phyloP scores from a whole-genome alignment of 192 early-diverging fungal species.

The Coemansia furcata region DNA sequence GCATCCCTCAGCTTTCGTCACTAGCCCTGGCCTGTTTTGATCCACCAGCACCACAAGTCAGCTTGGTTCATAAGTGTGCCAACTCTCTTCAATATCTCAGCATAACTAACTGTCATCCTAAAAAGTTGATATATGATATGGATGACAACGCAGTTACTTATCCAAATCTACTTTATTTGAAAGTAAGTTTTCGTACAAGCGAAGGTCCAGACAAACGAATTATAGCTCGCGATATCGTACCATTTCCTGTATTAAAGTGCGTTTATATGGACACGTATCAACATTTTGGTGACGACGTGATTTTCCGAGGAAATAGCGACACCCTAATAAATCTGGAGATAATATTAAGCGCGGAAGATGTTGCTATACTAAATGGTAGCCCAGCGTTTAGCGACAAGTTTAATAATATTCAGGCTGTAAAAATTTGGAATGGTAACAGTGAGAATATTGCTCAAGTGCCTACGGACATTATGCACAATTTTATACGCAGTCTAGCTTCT shows the following conservation, averaged over 20 bases:
- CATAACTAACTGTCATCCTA: not conserved
- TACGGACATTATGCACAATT: not conserved
- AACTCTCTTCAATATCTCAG: not conserved
- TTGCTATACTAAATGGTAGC: not conserved
- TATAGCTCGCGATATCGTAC: not conserved
- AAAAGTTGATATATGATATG: not conserved
- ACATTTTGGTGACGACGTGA: not conserved
- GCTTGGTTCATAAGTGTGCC: not conserved
- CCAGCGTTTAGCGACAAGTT: not conserved
- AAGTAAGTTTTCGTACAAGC: not conserved
- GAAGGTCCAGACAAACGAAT: not conserved
- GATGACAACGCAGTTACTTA: not conserved
- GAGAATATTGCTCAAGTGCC: not conserved
- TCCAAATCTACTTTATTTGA: not conserved
- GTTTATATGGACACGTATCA: not conserved
- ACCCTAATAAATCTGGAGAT: not conserved
- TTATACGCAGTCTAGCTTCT: not conserved
- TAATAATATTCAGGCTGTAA: not conserved
- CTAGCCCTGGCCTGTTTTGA: not conserved
- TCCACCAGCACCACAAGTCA: not conserved
- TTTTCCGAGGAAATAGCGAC: slow-evolving; percentile 5
- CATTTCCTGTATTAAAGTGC: not conserved
- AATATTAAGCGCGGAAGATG: not conserved
- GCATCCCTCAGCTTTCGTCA: not conserved
- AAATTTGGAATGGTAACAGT: not conserved